These are phyloP conservation scores for Solanum chacoense DNA, from an alignment of 305 asterid genomes.

Conservation along the genomic window DNA sequence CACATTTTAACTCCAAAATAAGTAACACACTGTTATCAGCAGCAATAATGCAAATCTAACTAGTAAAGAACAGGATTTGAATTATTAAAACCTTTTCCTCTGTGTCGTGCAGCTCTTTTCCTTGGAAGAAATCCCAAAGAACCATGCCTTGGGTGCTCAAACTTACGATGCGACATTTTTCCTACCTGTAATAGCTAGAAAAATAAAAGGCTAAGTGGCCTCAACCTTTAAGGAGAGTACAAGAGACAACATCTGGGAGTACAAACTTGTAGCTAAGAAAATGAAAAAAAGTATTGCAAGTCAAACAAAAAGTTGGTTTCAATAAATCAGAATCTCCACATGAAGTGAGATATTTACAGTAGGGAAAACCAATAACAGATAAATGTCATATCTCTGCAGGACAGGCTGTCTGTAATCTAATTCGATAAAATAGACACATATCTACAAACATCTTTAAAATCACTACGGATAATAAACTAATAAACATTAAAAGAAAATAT, in stretches of 20 bases:
- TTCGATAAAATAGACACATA: not conserved
- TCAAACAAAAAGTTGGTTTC: not conserved
- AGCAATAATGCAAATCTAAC: not conserved
- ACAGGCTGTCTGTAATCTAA: not conserved
- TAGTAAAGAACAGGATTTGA: not conserved
- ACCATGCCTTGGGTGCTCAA: conserved; percentile 93
- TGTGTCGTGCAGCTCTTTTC: conserved; percentile 65
- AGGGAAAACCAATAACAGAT: too few species aligned
- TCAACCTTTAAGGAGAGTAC: not conserved
- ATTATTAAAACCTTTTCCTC: conserved; percentile 56
- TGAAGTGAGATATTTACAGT: not conserved
- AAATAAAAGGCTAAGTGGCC: not conserved
- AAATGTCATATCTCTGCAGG: not conserved
- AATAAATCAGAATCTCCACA: not conserved
- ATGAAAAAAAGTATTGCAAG: not conserved
- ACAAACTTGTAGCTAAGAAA: not conserved
- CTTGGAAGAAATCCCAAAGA: conserved; percentile 90
- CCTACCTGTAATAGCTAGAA: not conserved
- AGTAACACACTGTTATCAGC: not conserved
- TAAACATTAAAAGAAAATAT: not conserved
- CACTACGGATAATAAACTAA: not conserved
- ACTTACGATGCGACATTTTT: conserved; percentile 82
- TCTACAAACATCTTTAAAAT: not conserved
- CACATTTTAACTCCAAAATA: not conserved
- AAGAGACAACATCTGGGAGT: not conserved